phyloP scores from a whole-genome alignment of 108 stramenopile genomes.

The Cyclostephanos invisitatus region DNA sequence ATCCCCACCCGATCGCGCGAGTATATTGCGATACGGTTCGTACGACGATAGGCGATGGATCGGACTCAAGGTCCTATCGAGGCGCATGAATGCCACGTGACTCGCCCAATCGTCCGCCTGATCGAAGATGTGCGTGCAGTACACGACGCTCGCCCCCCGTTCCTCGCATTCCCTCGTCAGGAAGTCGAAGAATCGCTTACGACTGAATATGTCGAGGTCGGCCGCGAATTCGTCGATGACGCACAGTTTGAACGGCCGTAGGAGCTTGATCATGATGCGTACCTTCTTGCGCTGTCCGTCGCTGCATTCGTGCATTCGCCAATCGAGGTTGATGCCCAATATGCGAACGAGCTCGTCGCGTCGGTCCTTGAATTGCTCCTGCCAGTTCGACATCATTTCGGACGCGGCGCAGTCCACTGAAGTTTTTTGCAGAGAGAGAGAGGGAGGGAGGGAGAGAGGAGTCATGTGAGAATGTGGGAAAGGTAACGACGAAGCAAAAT shows the following conservation, averaged over 20 bases:
- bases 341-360: slow-evolving; percentile 73
- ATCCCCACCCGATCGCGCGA: slow-evolving; percentile 24
- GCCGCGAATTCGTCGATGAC: slow-evolving; percentile 49
- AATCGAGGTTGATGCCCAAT: slow-evolving; percentile 74
- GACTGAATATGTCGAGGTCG: slow-evolving; percentile 45
- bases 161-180: slow-evolving; percentile 66
- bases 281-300: slow-evolving; percentile 59
- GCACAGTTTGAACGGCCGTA: slow-evolving; percentile 40
- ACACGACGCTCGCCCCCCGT: slow-evolving; percentile 72
- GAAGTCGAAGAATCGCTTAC: slow-evolving; percentile 53
- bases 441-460: too few relatives aligned
- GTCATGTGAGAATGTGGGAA: too few relatives aligned
- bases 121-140: slow-evolving; percentile 89
- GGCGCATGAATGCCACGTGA: slow-evolving; percentile 47
- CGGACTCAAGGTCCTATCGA: slow-evolving; percentile 37
- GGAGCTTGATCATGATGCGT: slow-evolving; percentile 52
- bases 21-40: slow-evolving; percentile 45
- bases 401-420: slow-evolving; percentile 45
- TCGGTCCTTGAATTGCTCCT: slow-evolving; percentile 66
- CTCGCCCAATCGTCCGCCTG: slow-evolving; percentile 81
- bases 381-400: slow-evolving; percentile 77
- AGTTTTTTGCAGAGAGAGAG: too few relatives aligned
- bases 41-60: slow-evolving; percentile 29
- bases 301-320: slow-evolving; percentile 81
- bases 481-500: too few relatives aligned